Conservation (phyloP, 257 asterid genomes). For the Solanum tarijense region DNA sequence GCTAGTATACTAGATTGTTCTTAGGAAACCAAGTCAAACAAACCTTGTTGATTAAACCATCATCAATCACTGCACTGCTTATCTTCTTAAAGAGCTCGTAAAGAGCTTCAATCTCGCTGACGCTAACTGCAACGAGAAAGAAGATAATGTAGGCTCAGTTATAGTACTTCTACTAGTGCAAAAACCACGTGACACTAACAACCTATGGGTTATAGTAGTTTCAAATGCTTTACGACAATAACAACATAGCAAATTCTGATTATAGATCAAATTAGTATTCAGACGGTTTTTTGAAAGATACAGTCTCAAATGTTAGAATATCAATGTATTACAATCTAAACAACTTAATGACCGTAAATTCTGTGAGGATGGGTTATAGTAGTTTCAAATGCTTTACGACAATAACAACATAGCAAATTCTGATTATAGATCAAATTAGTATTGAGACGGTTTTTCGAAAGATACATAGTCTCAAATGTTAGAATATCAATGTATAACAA, state of each 20-base stretch:
- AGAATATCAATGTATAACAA: neutral
- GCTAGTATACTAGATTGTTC: neutral
- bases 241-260: neutral
- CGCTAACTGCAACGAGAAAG: conserved; percentile 63
- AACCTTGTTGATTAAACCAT: conserved; percentile 96
- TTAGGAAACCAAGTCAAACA: neutral
- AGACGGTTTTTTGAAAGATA: neutral
- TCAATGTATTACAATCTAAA: neutral
- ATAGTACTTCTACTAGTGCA: neutral
- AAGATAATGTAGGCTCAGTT: neutral
- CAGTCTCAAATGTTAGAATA: neutral
- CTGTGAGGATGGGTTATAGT: neutral
- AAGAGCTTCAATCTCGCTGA: conserved; percentile 96
- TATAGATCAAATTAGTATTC: neutral
- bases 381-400: too few relatives aligned
- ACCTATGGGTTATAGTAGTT: neutral
- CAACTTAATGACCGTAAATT: neutral
- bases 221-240: neutral
- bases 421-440: too few relatives aligned
- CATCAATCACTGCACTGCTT: conserved; percentile 98
- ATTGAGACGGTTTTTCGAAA: too few relatives aligned
- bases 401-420: too few relatives aligned
- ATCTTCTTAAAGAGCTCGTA: conserved; percentile 96
- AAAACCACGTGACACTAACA: neutral
- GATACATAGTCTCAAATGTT: neutral